Base-by-base conservation (phyloP, 352 stramenopile species). In the Globisporangium paddicum region DNA sequence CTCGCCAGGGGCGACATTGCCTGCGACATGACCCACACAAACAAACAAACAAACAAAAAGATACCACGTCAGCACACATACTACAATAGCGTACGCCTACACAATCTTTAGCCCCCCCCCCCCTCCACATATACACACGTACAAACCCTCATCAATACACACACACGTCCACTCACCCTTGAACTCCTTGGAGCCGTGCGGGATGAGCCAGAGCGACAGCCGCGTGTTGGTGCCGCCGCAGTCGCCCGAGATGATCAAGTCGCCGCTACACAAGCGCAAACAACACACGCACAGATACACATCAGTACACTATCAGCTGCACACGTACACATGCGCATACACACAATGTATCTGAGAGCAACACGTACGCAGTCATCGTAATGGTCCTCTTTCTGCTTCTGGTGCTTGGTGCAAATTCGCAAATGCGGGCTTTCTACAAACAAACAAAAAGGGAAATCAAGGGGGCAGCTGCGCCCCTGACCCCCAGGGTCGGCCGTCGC, bases 171-270 rank as follows among this genome's bases (percentile, higher is more conserved):
- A 18, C 67, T 41, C 60, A 84, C 75, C 77, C 28, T 68, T 84
- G 61, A 89, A 90, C 50, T 72, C 63, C 8, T 69, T 79, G 50
- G 71, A 68, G 50, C 70, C 79, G 25, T 77, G 69, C 26, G 82
- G 85, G 55, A 96, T 86, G 32, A 82, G 72, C 76, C 84, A 96
- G 23, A 97, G 75, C 72, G 88, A 88, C 56, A 99, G 84, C 18
- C 97, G 89, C 60, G 90, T 98, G 77, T 98, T 99, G 59, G 97
- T 99, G 62, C 97, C 97, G 63, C 97, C 97, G 61, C 98, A 97
- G 77, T 99, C 97, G 52, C 92, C 97, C 11, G 82, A 92, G 37
- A 94, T 87, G 53, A 94, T 86, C 21, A 93, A 67, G 64, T 93
- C 82, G 53, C 79, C 76, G 37, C 79, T 89, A 23, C 10, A 18